Conservation (phyloP, 1,284 basidiomycete species). For the Spongispora temasekensis region DNA sequence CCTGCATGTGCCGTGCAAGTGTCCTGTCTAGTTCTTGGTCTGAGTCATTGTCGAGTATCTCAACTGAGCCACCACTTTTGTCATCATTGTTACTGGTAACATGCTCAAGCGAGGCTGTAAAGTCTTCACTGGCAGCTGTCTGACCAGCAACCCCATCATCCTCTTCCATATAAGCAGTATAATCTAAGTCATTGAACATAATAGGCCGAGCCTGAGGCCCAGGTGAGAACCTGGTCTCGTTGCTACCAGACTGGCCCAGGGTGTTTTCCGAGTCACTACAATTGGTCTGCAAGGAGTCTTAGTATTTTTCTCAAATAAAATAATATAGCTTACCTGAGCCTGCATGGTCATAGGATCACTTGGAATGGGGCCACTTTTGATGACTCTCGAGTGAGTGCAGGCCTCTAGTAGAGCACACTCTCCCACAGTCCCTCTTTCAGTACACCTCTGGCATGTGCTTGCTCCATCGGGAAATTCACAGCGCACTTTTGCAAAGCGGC, state of each 20-base stretch:
- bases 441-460: background rate
- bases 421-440: background rate
- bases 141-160: too few relatives aligned
- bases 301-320: background rate
- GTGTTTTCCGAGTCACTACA: background rate
- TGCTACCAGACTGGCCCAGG: background rate
- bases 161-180: too few relatives aligned
- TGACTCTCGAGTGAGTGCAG: background rate
- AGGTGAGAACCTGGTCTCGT: background rate
- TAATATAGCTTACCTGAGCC: background rate
- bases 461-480: background rate
- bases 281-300: background rate
- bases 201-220: too few relatives aligned
- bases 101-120: too few relatives aligned
- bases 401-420: background rate
- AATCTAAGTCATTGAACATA: too few relatives aligned
- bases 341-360: too few relatives aligned
- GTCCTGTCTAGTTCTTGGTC: too few relatives aligned
- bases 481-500: background rate
- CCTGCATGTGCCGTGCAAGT: too few relatives aligned
- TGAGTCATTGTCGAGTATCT: too few relatives aligned
- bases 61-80: too few relatives aligned
- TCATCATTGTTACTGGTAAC: too few relatives aligned
- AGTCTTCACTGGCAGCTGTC: too few relatives aligned
- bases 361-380: background rate